Base-by-base conservation (phyloP, 805 yeast species). In the Barnettozyma populi region DNA sequence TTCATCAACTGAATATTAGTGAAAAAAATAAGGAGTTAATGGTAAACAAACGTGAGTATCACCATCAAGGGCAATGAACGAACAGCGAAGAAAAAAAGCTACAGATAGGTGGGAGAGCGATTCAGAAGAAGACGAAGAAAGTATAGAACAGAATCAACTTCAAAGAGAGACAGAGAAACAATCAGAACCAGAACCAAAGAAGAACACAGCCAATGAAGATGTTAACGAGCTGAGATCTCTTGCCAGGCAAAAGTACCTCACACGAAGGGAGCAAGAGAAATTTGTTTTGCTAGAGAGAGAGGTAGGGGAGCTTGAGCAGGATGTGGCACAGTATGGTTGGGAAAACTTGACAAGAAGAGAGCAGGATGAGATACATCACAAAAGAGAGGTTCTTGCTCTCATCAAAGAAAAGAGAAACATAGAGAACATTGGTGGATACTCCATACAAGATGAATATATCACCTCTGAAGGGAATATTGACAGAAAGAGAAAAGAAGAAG, bases 361-460 rank as follows among this genome's bases (percentile, higher is more conserved):
- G 51, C 74, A 69, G 42, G 62, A 70, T n/a, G 83, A 82, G 42
- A 72, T 77, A 43, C 63, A 63, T 19, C 65, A 73, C 50, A 81
- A 82, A 50, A 69, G 76, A 36, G 76, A 79, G 48, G 62, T 82
- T 1, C 59, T 78, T 11, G 62, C 67, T 2, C 59, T 79, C 27
- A 69, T 76, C 16, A 57, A 68, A 23, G 74, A 73, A 48, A 62
- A 66, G 32, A 57, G 72, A 19, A 68, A 47, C 1, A 20, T 66
- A 5, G 63, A 66, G 8, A 64, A 62, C 7, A 55, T 53, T 4
- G 64, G 56, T 7, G 76, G 70, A 6, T 84, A 80, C 52, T 61
- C 68, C 19, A 53, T 84, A 16, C 89, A 86, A 2, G 78, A 76
- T 34, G 88, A 80, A 44, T 74, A 75, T 51, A 51, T 74, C n/a